Evolutionary conservation across 768 basidiomycete genomes (phyloP).

Genomic region (Lentinula sp.): DNA sequence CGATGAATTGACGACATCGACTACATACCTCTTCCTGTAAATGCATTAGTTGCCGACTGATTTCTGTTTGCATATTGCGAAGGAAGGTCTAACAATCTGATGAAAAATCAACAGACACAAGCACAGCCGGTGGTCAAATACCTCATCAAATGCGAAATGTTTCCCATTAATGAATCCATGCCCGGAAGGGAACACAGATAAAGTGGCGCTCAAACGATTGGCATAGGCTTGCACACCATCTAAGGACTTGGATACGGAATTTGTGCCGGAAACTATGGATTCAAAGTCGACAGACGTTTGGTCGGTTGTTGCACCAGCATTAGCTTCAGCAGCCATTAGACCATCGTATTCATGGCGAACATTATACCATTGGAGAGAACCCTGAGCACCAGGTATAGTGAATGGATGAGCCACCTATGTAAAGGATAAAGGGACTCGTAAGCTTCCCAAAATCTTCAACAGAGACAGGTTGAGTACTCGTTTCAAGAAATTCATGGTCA

Average conservation of each 20-base stretch:
- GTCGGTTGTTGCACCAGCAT: constrained; percentile 7
- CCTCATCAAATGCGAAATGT: constrained; percentile 61
- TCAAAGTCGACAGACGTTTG: constrained; percentile 25
- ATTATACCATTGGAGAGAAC: constrained; percentile 35
- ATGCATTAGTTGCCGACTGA: constrained; percentile 53
- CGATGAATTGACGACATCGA: not conserved
- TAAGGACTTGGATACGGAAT: constrained; percentile 24
- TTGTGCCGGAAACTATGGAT: constrained; percentile 28
- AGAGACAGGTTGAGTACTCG: constrained; percentile 28
- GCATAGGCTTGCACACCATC: constrained; percentile 48
- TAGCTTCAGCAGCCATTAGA: constrained; percentile 13
- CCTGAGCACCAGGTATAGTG: constrained; percentile 6
- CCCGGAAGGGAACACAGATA: constrained; percentile 37
- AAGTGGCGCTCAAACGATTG: constrained; percentile 48
- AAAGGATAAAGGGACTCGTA: not conserved
- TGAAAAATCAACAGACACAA: not conserved
- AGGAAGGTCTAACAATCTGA: constrained; percentile 50
- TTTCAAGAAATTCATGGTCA: constrained; percentile 56
- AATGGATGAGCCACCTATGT: not conserved
- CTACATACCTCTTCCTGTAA: constrained; percentile 61
- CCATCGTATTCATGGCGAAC: constrained; percentile 33
- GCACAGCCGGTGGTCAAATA: constrained; percentile 25
- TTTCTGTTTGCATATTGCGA: constrained; percentile 54
- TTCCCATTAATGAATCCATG: constrained; percentile 91
- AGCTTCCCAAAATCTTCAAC: not conserved